Evolutionary conservation across 2,329 filamentous ascomycete genomes (phyloP).

Genomic region (Sarocladium oryzae): DNA sequence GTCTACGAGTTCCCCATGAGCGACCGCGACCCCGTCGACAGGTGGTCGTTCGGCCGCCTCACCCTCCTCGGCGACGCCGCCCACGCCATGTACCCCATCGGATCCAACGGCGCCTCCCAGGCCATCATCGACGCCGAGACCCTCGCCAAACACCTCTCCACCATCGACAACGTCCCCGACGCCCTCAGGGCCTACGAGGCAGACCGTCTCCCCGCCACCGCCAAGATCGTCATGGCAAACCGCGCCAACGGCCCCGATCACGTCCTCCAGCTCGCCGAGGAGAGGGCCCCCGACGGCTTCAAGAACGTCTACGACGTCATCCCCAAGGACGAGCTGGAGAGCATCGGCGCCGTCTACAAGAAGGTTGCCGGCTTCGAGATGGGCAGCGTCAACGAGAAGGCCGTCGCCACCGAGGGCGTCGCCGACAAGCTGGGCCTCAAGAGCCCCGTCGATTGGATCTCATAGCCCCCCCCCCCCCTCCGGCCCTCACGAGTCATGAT

Average conservation of each 20-base stretch:
- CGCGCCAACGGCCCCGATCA: constrained; percentile 2
- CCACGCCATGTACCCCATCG: constrained; percentile 6
- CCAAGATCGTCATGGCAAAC: constrained; percentile 9
- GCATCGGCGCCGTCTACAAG: constrained; percentile 4
- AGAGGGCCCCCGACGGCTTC: constrained; percentile 2
- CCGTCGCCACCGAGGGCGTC: neutral
- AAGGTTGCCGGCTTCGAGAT: constrained; percentile 4
- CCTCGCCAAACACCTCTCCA: neutral
- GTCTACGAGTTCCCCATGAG: constrained; percentile 8
- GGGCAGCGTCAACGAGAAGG: constrained; percentile 5
- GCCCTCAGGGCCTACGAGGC: constrained; percentile 5
- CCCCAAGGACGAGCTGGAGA: constrained; percentile 4
- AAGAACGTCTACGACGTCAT: constrained; percentile 4
- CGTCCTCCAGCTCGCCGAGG: neutral
- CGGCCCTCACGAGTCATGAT: too few species aligned
- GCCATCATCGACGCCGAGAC: constrained; percentile 9
- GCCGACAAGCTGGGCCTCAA: neutral
- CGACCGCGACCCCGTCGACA: constrained; percentile 3
- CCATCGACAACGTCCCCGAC: neutral
- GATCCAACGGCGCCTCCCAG: constrained; percentile 5
- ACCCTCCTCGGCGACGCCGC: constrained; percentile 6
- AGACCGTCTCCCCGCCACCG: neutral
- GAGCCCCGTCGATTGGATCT: constrained; percentile 5
- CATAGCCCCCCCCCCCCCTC: too few species aligned
- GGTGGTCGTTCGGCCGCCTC: neutral